Evolutionary conservation across 352 stramenopile genomes (phyloP).

Genomic region (Pythium scleroteichum): DNA sequence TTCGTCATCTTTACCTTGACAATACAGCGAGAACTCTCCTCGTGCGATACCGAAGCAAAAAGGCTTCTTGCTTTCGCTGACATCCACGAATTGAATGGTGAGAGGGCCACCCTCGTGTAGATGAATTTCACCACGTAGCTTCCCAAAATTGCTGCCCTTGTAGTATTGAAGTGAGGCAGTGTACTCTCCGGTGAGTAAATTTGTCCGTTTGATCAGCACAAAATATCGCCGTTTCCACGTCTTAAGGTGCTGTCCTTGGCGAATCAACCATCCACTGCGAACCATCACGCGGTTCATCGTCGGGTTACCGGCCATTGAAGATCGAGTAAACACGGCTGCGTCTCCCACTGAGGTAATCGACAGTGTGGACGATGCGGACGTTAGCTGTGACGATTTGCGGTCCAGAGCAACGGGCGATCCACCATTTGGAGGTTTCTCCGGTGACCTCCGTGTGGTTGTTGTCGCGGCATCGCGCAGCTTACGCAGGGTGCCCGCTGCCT

Average conservation of each 20-base stretch:
- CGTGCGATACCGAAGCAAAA: slow-evolving; percentile 85
- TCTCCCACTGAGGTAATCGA: slow-evolving; percentile 7
- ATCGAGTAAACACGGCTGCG: slow-evolving; percentile 1
- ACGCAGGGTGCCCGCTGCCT: slow-evolving; percentile 18
- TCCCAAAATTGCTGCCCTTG: slow-evolving; percentile 81
- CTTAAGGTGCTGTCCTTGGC: slow-evolving; percentile 48
- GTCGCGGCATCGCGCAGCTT: slow-evolving; percentile 26
- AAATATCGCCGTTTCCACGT: slow-evolving; percentile 89
- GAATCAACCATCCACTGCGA: slow-evolving; percentile 38
- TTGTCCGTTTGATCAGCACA: slow-evolving; percentile 81
- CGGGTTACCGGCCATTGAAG: slow-evolving; percentile 39
- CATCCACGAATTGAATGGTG: slow-evolving; percentile 75
- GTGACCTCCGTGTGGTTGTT: slow-evolving; percentile 20
- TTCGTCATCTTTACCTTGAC: slow-evolving; percentile 79
- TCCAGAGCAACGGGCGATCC: slow-evolving; percentile 1
- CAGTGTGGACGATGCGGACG: slow-evolving; percentile 3
- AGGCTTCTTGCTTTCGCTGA: slow-evolving; percentile 73
- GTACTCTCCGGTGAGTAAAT: slow-evolving; percentile 62
- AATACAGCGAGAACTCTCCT: slow-evolving; percentile 73
- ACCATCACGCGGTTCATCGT: slow-evolving; percentile 31
- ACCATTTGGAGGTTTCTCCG: slow-evolving; percentile 4
- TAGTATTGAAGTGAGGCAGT: slow-evolving; percentile 84
- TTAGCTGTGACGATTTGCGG: slow-evolving; percentile 15
- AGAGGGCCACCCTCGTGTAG: slow-evolving; percentile 64
- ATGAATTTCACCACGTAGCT: slow-evolving; percentile 76